Percentiles rank a stretch among this genome's conserved stretches.
phyloP scores from a whole-genome alignment of 1,284 basidiomycete species.

The Peniophora sp. region DNA sequence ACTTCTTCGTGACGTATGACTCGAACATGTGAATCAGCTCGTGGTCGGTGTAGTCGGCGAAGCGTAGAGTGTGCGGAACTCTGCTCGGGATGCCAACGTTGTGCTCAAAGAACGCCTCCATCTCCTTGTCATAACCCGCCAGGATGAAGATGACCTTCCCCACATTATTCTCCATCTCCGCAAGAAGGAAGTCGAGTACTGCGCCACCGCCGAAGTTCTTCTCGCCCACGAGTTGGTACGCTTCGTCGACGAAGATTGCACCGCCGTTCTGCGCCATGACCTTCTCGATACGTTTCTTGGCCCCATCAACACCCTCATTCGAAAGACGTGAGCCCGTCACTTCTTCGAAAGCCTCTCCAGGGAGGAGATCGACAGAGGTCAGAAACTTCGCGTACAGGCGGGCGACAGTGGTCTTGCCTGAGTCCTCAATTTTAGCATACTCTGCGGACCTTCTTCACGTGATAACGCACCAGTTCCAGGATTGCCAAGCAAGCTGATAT shows the following conservation, averaged over 20 bases:
- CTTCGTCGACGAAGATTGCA: slow-evolving; percentile 59
- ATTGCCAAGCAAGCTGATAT: slow-evolving; percentile 24
- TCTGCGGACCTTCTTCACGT: neutral
- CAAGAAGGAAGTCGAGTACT: slow-evolving; percentile 58
- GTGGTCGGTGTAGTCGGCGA: slow-evolving; percentile 50
- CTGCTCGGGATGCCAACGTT: slow-evolving; percentile 61
- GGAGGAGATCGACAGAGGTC: slow-evolving; percentile 43
- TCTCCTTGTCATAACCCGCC: slow-evolving; percentile 59
- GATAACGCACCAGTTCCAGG: slow-evolving; percentile 24
- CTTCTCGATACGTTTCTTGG: slow-evolving; percentile 38
- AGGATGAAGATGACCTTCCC: slow-evolving; percentile 62
- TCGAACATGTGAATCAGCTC: slow-evolving; percentile 49
- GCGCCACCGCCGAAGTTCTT: slow-evolving; percentile 39
- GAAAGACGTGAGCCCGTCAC: slow-evolving; percentile 54
- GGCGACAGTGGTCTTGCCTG: slow-evolving; percentile 66
- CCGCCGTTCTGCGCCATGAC: slow-evolving; percentile 49
- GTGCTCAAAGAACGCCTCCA: slow-evolving; percentile 70
- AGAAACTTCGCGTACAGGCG: slow-evolving; percentile 56
- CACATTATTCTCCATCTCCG: slow-evolving; percentile 64
- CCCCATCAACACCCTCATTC: slow-evolving; percentile 43
- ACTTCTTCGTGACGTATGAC: slow-evolving; percentile 37
- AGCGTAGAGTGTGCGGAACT: slow-evolving; percentile 53
- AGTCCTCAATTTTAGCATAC: neutral
- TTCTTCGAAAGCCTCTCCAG: slow-evolving; percentile 47
- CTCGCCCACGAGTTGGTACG: slow-evolving; percentile 50